These are phyloP conservation scores for Plasmodium fragile DNA, from an alignment of 169 alveolate species.

Conservation along the genomic window DNA sequence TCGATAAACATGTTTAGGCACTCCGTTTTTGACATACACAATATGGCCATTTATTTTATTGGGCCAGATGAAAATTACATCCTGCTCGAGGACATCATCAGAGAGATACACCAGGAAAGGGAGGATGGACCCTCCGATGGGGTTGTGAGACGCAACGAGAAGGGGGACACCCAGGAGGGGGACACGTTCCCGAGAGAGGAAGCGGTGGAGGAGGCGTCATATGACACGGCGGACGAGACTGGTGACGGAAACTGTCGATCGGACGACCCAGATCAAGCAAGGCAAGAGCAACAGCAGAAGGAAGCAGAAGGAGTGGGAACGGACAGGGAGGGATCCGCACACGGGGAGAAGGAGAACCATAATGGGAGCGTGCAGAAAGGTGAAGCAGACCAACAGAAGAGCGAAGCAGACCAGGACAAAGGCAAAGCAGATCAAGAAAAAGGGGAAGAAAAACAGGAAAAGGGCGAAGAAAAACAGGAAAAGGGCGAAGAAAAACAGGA, in stretches of 20 bases:
- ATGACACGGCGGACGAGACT: not conserved
- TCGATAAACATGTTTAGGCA: slow-evolving; percentile 48
- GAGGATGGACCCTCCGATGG: not conserved
- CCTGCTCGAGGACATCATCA: slow-evolving; percentile 32
- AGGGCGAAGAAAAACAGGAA: not conserved
- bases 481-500: not conserved
- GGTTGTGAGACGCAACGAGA: not conserved
- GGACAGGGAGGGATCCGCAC: not conserved
- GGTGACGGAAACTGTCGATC: not conserved
- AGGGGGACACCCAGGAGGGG: not conserved
- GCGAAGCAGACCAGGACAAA: not conserved
- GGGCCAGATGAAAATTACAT: slow-evolving; percentile 49
- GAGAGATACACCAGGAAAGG: slow-evolving; percentile 20
- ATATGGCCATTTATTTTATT: slow-evolving; percentile 51
- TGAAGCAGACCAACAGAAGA: not conserved
- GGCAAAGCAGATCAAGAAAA: not conserved
- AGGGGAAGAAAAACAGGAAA: not conserved
- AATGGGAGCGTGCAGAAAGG: not conserved
- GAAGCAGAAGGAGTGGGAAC: not conserved
- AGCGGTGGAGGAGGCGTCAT: not conserved
- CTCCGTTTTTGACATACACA: slow-evolving; percentile 38
- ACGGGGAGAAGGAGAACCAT: not conserved
- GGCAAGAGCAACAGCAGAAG: not conserved
- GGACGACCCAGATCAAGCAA: not conserved
- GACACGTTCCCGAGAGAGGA: not conserved